Conservation (phyloP, 306 rosid species). For the Medicago lupulina region DNA sequence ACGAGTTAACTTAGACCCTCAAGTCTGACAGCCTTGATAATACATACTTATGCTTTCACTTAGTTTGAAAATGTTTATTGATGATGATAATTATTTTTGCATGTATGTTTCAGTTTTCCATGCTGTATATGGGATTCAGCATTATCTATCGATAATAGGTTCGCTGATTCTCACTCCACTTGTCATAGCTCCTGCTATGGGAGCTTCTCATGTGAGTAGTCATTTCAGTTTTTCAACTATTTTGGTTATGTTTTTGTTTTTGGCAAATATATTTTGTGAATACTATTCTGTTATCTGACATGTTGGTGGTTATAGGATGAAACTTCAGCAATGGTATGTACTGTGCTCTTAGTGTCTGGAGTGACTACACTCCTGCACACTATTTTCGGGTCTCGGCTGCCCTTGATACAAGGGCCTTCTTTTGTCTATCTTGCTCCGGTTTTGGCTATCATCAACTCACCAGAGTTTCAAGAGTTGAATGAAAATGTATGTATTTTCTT, state of each 20-base stretch:
- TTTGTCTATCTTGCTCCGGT: slow-evolving; percentile 93
- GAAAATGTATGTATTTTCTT: slow-evolving; percentile 65
- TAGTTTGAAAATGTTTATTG: slow-evolving; percentile 17
- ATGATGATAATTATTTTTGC: slow-evolving; percentile 19
- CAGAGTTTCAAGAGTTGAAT: slow-evolving; percentile 84
- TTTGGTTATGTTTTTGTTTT: background rate
- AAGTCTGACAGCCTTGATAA: too few species aligned
- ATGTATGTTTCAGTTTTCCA: slow-evolving; percentile 64
- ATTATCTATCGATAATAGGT: slow-evolving; percentile 86
- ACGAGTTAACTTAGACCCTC: too few species aligned
- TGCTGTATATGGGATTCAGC: slow-evolving; percentile 91
- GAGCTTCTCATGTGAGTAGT: slow-evolving; percentile 92
- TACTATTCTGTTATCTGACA: slow-evolving; percentile 54
- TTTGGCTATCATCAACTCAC: slow-evolving; percentile 84
- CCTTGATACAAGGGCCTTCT: slow-evolving; percentile 95
- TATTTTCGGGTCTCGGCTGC: slow-evolving; percentile 87
- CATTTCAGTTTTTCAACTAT: slow-evolving; percentile 5
- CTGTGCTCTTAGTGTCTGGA: slow-evolving; percentile 90
- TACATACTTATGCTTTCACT: background rate
- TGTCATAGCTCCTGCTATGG: slow-evolving; percentile 97
- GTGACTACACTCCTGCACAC: slow-evolving; percentile 88
- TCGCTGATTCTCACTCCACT: slow-evolving; percentile 91
- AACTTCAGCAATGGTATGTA: slow-evolving; percentile 79
- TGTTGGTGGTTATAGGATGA: slow-evolving; percentile 81
- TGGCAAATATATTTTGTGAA: slow-evolving; percentile 34